Evolutionary conservation across 108 stramenopile genomes (phyloP), one percentile per base, ranked within the genome.

Genomic region (Poteriospumella lacustris): DNA sequence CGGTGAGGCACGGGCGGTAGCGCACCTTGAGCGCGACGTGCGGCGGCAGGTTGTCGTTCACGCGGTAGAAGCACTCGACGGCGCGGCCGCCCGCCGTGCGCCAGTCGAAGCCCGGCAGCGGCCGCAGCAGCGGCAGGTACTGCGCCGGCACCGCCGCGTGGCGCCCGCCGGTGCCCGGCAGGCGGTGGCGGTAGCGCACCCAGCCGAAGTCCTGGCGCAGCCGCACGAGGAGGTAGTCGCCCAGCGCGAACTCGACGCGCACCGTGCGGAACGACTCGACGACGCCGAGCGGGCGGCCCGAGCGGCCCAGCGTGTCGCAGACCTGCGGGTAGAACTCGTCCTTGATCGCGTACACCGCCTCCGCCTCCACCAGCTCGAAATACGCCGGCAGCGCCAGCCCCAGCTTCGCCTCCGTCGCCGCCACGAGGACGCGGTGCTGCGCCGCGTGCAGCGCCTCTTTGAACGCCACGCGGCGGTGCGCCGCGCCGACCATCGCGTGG

Each of bases 301-400:
- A 24, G 9, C 36, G 15, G 5, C 70, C 70, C 36, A 73, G 28
- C 19, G 26, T 73, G 36, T 73, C 70, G 26, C 26, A 9, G 9
- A 73, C 31, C 42, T 73, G 70, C 26, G 70, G 70, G 36, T 26
- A 42, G 41, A 33, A 73, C 9, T 73, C 28, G 9, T 56, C 5
- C 5, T n/a, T n/a, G 28, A 73, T 5, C 5, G 9, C 31, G 36
- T 15, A 9, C 26, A n/a, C 36, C 3, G 43, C 40, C 38, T 28
- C 40, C 26, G 40, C 36, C 3, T 36, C 40, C 38, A 44, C 40
- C 43, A 73, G 41, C 33, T 73, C 70, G 24, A 52, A 73, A 56
- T 73, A 73, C 3, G 70, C 15, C 5, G 70, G 70, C 9, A 73
- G n/a, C n/a, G n/a, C n/a, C n/a, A n/a, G n/a, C n/a, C n/a, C n/a